Conservation (phyloP, 192 early-diverging fungal species). For the Coemansia sp. region DNA sequence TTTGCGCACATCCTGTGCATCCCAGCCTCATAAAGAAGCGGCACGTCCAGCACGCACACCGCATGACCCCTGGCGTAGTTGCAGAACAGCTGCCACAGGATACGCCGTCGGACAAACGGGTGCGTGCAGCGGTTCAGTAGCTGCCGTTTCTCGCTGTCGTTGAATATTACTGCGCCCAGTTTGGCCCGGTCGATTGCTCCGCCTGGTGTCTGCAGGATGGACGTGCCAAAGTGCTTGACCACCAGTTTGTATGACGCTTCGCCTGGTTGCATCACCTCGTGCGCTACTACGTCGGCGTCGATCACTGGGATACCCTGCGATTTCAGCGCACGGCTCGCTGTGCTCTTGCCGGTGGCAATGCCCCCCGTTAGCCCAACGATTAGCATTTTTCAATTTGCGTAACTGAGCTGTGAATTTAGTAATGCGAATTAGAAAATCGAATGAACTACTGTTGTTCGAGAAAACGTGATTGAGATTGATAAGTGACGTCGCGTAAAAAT, state of each 20-base stretch:
- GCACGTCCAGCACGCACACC: conserved; percentile 85
- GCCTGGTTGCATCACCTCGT: conserved; percentile 78
- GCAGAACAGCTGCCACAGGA: conserved; percentile 63
- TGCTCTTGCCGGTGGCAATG: conserved; percentile 91
- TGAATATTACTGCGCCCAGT: conserved; percentile 79
- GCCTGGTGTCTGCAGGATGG: conserved; percentile 55
- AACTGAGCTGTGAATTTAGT: too few species aligned
- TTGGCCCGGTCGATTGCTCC: conserved; percentile 68
- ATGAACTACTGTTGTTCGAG: too few species aligned
- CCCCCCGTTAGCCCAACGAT: conserved; percentile 94
- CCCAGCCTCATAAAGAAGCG: conserved; percentile 86
- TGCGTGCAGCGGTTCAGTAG: conserved; percentile 83
- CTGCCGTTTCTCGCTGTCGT: conserved; percentile 65
- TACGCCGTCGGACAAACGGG: conserved; percentile 81
- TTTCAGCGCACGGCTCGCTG: conserved; percentile 66
- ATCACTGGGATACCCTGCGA: conserved; percentile 69
- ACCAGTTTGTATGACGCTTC: conserved; percentile 69
- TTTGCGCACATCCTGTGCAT: conserved; percentile 68
- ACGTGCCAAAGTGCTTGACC: conserved; percentile 72
- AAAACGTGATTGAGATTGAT: too few species aligned
- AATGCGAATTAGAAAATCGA: too few species aligned
- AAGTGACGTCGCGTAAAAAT: too few species aligned
- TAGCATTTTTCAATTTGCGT: conserved; percentile 63
- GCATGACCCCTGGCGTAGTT: conserved; percentile 67
- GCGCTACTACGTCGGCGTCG: conserved; percentile 89